Base-by-base conservation (phyloP, 306 rosid species). In the Vigna radiata region DNA sequence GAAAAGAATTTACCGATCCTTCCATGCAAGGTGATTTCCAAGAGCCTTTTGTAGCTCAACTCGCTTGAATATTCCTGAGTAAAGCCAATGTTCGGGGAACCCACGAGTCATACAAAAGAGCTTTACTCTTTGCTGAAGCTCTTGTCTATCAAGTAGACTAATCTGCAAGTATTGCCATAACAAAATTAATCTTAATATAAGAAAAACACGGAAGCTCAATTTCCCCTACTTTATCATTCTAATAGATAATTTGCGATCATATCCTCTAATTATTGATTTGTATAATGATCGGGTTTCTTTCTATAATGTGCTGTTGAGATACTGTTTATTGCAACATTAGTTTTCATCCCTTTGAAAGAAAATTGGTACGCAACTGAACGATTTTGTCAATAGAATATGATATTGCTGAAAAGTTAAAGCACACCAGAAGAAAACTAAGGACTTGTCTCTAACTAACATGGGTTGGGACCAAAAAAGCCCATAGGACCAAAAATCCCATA, bases 21-120 rank as follows among this genome's bases (percentile, higher is more conserved):
- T 95, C 97, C 97, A 87, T 12, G 94, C 91, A 75, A 95, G 99
- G 87, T 95, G 93, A 91, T 85, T 92, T 58, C 99, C 99, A 50
- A 95, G 94, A 83, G 97, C 97, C 84, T 88, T 95, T 37, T 88
- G 97, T 86, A 95, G 79, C 63, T 95, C 99, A 77, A 50, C 85
- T 72, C 97, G 89, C 86, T 92, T 88, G 80, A 85, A 90, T 27
- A 75, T 18, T 83, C 90, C 96, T 36, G 87, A 6, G 68, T 75
- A 75, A 77, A 88, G 92, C 99, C 99, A 95, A 77, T 95, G 99
- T 79, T 95, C 99, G 59, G 91, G 90, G 60, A 79, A 67, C 8
- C 88, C 97, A 47, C 91, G 93, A 80, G 87, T 86, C 65, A 78
- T 33, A 78, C 87, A 82, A 64, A 88, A 91, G 50, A 66, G 81